Conservation (phyloP, 129 eudicot species). For the Gnaphalium uliginosum region DNA sequence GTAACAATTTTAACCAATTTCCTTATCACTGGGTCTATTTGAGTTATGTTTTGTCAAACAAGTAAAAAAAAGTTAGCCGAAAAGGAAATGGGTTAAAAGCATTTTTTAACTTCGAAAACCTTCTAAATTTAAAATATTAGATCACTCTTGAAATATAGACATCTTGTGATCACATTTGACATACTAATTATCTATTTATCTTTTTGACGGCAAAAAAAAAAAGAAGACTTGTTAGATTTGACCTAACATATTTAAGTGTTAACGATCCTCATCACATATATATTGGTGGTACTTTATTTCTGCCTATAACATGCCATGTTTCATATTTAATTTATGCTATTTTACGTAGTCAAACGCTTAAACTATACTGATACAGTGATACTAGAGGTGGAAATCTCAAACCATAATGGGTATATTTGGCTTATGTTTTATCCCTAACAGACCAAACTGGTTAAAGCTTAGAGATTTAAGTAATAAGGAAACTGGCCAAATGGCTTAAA, state of each 20-base stretch:
- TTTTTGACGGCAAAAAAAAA: neutral
- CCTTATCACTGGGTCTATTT: neutral
- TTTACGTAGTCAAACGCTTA: too few relatives aligned
- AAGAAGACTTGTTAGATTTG: neutral
- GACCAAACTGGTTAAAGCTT: neutral
- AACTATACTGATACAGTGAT: neutral
- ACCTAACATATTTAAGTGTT: neutral
- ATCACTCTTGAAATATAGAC: neutral
- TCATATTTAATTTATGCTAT: neutral
- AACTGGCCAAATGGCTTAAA: neutral
- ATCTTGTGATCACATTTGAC: neutral
- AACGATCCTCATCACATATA: slow-evolving; percentile 5
- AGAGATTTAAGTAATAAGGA: neutral
- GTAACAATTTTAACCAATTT: neutral
- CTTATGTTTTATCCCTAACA: neutral
- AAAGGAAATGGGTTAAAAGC: neutral
- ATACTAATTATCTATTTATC: neutral
- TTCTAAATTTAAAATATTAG: neutral
- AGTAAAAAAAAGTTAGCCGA: neutral
- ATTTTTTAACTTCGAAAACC: neutral
- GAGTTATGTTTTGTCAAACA: neutral
- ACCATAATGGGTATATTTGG: neutral
- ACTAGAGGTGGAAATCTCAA: neutral
- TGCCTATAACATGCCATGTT: slow-evolving; percentile 16
- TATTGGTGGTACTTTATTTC: neutral